These are phyloP conservation scores for Exserohilum rostratum DNA, from an alignment of 2,329 filamentous ascomycete genomes.

Conservation along the genomic window DNA sequence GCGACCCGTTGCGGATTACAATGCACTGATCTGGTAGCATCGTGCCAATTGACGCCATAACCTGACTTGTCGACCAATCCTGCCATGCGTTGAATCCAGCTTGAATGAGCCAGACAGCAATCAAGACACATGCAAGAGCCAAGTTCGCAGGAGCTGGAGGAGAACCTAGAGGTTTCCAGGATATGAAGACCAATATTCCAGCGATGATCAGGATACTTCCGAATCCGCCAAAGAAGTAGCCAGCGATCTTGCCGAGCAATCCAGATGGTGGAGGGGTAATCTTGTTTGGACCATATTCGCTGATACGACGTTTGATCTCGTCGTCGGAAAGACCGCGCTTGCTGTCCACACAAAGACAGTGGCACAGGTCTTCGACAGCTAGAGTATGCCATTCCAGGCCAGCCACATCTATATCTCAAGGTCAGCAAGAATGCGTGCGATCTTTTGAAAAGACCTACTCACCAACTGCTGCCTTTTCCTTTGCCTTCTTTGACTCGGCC, in stretches of 20 bases:
- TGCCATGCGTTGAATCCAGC: slow-evolving; percentile 63
- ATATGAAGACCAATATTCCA: slow-evolving; percentile 73
- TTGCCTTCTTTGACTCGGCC: slow-evolving; percentile 37
- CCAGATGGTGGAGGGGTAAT: slow-evolving; percentile 70
- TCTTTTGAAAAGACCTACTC: neutral
- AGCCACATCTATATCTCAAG: slow-evolving; percentile 42
- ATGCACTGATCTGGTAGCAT: slow-evolving; percentile 79
- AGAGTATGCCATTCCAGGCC: slow-evolving; percentile 73
- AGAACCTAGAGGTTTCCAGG: slow-evolving; percentile 75
- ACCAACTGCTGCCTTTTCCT: slow-evolving; percentile 45
- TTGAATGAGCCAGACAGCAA: slow-evolving; percentile 69
- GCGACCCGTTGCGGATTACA: slow-evolving; percentile 65
- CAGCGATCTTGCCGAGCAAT: slow-evolving; percentile 62
- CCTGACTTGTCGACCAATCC: slow-evolving; percentile 76
- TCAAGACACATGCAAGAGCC: slow-evolving; percentile 74
- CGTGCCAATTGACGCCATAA: slow-evolving; percentile 79
- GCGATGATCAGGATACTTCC: slow-evolving; percentile 73
- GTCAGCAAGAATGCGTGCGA: slow-evolving; percentile 18
- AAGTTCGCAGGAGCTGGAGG: slow-evolving; percentile 74
- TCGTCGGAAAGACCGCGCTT: slow-evolving; percentile 65
- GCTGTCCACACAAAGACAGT: slow-evolving; percentile 63
- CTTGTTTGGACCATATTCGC: slow-evolving; percentile 70
- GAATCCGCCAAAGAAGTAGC: slow-evolving; percentile 80
- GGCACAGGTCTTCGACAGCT: slow-evolving; percentile 62
- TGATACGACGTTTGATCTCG: slow-evolving; percentile 61